Evolutionary conservation across 2,329 filamentous ascomycete species (phyloP), one percentile per base, ranked within the genome.

Genomic region (Emmonsiellopsis sp.): DNA sequence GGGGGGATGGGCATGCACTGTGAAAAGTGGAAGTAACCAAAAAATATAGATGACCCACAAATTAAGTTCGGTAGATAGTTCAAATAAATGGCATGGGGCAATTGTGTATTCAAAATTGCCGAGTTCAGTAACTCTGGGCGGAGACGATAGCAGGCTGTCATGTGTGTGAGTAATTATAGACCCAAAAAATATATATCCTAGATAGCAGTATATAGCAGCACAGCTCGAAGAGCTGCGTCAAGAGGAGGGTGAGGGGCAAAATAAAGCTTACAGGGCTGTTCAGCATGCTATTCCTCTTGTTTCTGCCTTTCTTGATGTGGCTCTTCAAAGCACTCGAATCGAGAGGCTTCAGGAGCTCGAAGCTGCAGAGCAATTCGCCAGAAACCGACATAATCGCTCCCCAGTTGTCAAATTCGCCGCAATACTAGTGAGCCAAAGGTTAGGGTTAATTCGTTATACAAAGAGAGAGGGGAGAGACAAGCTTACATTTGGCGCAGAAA

Each of bases 371-470:
- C 51, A 98, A 74, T 70, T 97, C 93, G 11, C 82, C 83, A 1
- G 90, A 96, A 21, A 98, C 93, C 2, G 92, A 95, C 93, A 98
- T 98, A 60, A 97, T 91, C 11, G 93, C 93, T 17, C 93, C 93
- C 89, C 93, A 97, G 59, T 98, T 98, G 68, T 98, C 93, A 61
- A 98, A 98, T 70, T 98, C 93, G 60, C 93, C 93, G 64, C 93
- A 98, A 66, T 98, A 97, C 88, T 95, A 39, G n/a, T 42, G 45
- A 53, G 21, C 14, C 9, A 36, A 48, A 49, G n/a, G 59, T 39
- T 37, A 42, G 21, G 21, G 55, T 44, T 27, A 55, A 62, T 61
- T 60, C 69, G 67, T 59, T 63, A 52, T 32, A 40, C 27, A 10
- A 17, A 33, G 48, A n/a, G 6, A 21, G 6, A 52, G 34, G 21